These are phyloP conservation scores for Penicillium crystallinum DNA, from an alignment of 495 filamentous ascomycete species.

Conservation along the genomic window DNA sequence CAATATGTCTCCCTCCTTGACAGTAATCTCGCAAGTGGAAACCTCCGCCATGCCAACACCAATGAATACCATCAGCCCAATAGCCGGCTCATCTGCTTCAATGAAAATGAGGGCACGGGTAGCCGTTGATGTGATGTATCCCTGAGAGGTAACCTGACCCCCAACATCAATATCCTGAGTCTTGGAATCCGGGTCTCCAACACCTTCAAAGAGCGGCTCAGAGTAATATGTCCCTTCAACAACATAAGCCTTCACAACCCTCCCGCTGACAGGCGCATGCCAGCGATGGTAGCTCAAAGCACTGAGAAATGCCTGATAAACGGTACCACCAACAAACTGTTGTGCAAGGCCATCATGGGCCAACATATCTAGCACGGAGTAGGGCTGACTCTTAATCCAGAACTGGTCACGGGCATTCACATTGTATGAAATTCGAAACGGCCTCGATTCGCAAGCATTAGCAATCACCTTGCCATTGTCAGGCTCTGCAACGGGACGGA, in stretches of 20 bases:
- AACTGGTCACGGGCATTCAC: constrained; percentile 41
- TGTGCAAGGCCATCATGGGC: constrained; percentile 43
- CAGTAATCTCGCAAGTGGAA: constrained; percentile 62
- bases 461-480: constrained; percentile 45
- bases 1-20: constrained; percentile 54
- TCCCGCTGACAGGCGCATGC: constrained; percentile 60
- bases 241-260: constrained; percentile 49
- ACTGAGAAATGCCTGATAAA: constrained; percentile 66
- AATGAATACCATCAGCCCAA: constrained; percentile 63
- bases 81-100: constrained; percentile 59
- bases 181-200: constrained; percentile 35
- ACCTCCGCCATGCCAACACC: constrained; percentile 69
- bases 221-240: constrained; percentile 63
- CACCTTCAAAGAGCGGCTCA: constrained; percentile 52
- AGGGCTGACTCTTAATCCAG: constrained; percentile 67
- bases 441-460: constrained; percentile 63
- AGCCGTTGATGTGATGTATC: constrained; percentile 53
- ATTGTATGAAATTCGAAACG: constrained; percentile 19
- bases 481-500: constrained; percentile 55
- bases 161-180: constrained; percentile 51
- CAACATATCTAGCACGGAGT: constrained; percentile 60
- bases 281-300: constrained; percentile 65
- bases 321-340: constrained; percentile 54
- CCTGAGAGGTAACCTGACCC: constrained; percentile 58
- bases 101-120: constrained; percentile 64